Percentiles rank a stretch among this genome's conserved stretches.
phyloP scores from a whole-genome alignment of 2,329 filamentous ascomycete genomes.

The Graphiopsis chlorocephala region DNA sequence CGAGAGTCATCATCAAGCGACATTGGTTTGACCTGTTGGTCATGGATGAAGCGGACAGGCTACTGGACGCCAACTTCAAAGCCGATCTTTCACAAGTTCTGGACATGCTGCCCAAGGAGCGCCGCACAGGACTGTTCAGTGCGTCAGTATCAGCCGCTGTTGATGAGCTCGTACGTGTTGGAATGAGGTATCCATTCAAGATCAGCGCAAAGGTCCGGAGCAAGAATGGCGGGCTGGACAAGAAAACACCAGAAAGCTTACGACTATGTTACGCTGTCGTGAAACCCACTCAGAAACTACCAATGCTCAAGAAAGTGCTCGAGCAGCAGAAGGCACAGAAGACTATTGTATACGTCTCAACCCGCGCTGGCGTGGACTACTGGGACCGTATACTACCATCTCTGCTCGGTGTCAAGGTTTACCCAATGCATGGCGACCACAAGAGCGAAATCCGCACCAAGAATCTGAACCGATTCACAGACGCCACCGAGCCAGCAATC shows the following conservation, averaged over 20 bases:
- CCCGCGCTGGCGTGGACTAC: slow-evolving; percentile 92
- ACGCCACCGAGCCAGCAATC: slow-evolving; percentile 70
- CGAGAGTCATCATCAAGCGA: slow-evolving; percentile 39
- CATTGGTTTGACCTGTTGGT: slow-evolving; percentile 78
- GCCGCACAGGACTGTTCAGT: slow-evolving; percentile 89
- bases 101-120: slow-evolving; percentile 81
- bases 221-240: slow-evolving; percentile 71
- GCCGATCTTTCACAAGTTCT: slow-evolving; percentile 85
- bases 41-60: slow-evolving; percentile 88
- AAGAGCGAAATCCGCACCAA: slow-evolving; percentile 81
- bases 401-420: slow-evolving; percentile 67
- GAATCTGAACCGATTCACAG: slow-evolving; percentile 79
- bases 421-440: slow-evolving; percentile 90
- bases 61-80: slow-evolving; percentile 92
- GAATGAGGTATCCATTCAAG: slow-evolving; percentile 89
- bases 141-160: slow-evolving; percentile 96
- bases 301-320: slow-evolving; percentile 69
- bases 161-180: slow-evolving; percentile 86
- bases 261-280: slow-evolving; percentile 81
- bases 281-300: slow-evolving; percentile 76
- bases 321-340: slow-evolving; percentile 65
- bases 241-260: slow-evolving; percentile 86
- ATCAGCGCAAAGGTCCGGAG: slow-evolving; percentile 90
- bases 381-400: slow-evolving; percentile 76
- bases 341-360: slow-evolving; percentile 88